Percentiles rank a stretch among this genome's conserved stretches.
phyloP scores from a whole-genome alignment of 108 stramenopile genomes.

The Nitzschia sp. region DNA sequence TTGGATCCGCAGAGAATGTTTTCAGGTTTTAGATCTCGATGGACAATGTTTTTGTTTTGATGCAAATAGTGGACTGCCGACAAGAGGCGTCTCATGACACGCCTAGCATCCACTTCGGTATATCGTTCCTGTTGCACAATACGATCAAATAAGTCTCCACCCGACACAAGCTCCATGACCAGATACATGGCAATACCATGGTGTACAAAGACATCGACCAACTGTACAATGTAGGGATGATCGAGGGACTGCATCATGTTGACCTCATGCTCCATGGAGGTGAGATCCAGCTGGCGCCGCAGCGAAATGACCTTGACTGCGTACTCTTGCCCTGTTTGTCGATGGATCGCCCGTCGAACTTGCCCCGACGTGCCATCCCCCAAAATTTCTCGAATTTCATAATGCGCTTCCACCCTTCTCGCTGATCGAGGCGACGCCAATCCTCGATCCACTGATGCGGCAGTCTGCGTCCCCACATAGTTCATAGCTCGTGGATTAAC shows the following conservation, averaged over 20 bases:
- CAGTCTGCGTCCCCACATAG: conserved; percentile 8
- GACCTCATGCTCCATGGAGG: conserved; percentile 59
- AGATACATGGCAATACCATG: conserved; percentile 70
- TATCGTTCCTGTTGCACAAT: conserved; percentile 82
- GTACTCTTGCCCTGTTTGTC: conserved; percentile 76
- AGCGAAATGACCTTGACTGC: conserved; percentile 93
- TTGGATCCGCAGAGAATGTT: conserved; percentile 83
- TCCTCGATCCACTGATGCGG: background rate
- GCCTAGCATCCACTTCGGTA: conserved; percentile 74
- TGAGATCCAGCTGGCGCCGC: conserved; percentile 30
- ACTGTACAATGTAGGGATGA: conserved; percentile 91
- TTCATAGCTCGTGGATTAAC: conserved; percentile 48
- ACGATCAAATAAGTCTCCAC: conserved; percentile 94
- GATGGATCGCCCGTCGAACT: conserved; percentile 87
- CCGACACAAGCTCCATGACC: conserved; percentile 86
- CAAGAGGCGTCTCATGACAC: conserved; percentile 73
- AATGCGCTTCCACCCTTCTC: conserved; percentile 74
- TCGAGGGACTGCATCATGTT: conserved; percentile 75
- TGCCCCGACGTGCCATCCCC: conserved; percentile 92
- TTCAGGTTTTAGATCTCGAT: conserved; percentile 94
- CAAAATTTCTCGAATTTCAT: conserved; percentile 86
- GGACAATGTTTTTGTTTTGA: conserved; percentile 65
- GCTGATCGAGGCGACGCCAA: conserved; percentile 3
- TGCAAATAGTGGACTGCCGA: conserved; percentile 83
- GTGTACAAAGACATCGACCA: conserved; percentile 84